Percentiles rank a stretch among this genome's conserved stretches.
Conservation (phyloP, 2,329 filamentous ascomycete genomes). For the Alternaria brassicae region DNA sequence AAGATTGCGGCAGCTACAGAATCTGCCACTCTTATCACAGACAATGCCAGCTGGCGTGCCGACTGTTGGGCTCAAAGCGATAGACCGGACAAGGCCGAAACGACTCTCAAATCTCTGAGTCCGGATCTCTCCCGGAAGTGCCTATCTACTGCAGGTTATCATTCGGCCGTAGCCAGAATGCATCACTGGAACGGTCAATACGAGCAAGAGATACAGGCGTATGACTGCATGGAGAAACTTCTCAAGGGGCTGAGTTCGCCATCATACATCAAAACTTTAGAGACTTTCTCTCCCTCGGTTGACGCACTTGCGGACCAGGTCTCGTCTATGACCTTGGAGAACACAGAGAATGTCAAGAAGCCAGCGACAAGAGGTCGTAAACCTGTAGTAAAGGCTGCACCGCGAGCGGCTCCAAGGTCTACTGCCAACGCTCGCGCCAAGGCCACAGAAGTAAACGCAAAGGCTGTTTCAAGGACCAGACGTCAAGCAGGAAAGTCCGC, state of each 20-base stretch:
- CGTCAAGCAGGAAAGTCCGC: slow-evolving; percentile 14
- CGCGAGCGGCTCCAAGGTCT: slow-evolving; percentile 20
- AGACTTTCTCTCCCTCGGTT: slow-evolving; percentile 36
- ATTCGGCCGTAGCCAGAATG: slow-evolving; percentile 59
- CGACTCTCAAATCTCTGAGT: slow-evolving; percentile 62
- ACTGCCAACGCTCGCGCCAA: slow-evolving; percentile 25
- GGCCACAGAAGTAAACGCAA: slow-evolving; percentile 22
- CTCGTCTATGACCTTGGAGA: slow-evolving; percentile 50
- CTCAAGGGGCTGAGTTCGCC: slow-evolving; percentile 52
- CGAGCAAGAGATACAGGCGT: slow-evolving; percentile 57
- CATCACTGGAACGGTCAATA: slow-evolving; percentile 57
- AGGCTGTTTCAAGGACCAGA: slow-evolving; percentile 20
- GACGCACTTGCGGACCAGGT: slow-evolving; percentile 53
- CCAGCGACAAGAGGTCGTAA: slow-evolving; percentile 32
- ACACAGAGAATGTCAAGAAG: slow-evolving; percentile 17
- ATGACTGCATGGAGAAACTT: slow-evolving; percentile 57
- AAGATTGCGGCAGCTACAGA: slow-evolving; percentile 75
- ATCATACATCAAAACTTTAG: slow-evolving; percentile 39
- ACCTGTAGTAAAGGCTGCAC: slow-evolving; percentile 24
- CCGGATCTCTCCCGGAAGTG: slow-evolving; percentile 50
- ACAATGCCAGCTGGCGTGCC: slow-evolving; percentile 54
- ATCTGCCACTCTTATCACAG: slow-evolving; percentile 62
- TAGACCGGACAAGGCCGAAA: slow-evolving; percentile 56
- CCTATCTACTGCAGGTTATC: slow-evolving; percentile 61
- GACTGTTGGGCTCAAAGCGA: slow-evolving; percentile 61